Conservation (phyloP, 1,284 basidiomycete genomes). For the Ustilago loliicola region DNA sequence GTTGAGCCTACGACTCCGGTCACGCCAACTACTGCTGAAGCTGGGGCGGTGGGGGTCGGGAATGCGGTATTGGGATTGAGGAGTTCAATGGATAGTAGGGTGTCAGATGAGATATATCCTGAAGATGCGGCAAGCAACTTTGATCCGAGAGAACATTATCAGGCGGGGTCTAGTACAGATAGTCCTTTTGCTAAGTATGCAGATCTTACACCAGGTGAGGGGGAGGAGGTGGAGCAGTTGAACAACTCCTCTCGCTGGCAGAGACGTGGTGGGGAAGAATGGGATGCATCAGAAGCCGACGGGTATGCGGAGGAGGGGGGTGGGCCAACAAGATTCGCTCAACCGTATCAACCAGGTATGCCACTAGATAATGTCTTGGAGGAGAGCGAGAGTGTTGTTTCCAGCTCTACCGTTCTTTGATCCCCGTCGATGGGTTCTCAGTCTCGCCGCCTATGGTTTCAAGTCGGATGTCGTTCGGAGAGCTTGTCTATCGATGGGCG, state of each 20-base stretch:
- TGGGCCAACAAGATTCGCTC: conserved; percentile 28
- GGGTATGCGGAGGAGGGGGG: conserved; percentile 20
- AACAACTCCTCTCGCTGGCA: background rate
- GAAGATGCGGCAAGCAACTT: conserved; percentile 63
- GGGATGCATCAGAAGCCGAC: background rate
- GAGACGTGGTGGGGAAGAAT: background rate
- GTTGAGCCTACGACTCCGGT: background rate
- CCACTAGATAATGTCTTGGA: conserved; percentile 63
- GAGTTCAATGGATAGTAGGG: conserved; percentile 18
- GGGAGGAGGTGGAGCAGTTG: conserved; percentile 17
- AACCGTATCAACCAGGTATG: conserved; percentile 64
- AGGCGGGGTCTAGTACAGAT: background rate
- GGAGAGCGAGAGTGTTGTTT: conserved; percentile 59
- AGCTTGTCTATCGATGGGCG: too few relatives aligned
- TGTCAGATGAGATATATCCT: conserved; percentile 59
- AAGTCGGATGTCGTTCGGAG: too few relatives aligned
- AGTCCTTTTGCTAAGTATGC: conserved; percentile 1
- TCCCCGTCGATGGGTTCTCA: too few relatives aligned
- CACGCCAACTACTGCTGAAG: background rate
- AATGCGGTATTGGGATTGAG: background rate
- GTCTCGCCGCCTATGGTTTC: too few relatives aligned
- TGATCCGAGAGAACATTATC: conserved; percentile 14
- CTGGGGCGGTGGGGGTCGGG: conserved; percentile 1
- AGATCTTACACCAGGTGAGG: background rate
- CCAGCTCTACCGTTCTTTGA: conserved; percentile 28